Percentiles rank a stretch among this genome's conserved stretches.
Evolutionary conservation across 2,329 filamentous ascomycete genomes (phyloP).

Genomic region (Paracoccidioides brasiliensis): DNA sequence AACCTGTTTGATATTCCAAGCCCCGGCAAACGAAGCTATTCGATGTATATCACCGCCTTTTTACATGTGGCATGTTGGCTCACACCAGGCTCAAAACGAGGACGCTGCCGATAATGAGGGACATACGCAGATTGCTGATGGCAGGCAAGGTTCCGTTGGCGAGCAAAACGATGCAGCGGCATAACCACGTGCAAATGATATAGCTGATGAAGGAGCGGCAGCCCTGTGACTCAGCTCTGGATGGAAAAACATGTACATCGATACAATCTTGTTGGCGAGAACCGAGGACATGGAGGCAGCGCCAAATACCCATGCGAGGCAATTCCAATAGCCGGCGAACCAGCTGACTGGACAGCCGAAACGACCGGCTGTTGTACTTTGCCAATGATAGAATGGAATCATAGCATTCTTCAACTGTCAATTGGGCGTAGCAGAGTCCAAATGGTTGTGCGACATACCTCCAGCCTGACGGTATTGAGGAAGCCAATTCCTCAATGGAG

Average conservation of each 20-base stretch:
- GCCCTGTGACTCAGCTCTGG: slow-evolving; percentile 37
- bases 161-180: slow-evolving; percentile 41
- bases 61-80: slow-evolving; percentile 40
- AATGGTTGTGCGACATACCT: slow-evolving; percentile 17
- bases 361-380: slow-evolving; percentile 44
- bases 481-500: slow-evolving; percentile 48
- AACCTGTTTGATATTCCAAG: slow-evolving; percentile 37
- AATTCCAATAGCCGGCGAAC: slow-evolving; percentile 35
- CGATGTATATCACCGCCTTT: slow-evolving; percentile 31
- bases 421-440: neutral
- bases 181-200: slow-evolving; percentile 43
- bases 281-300: slow-evolving; percentile 47
- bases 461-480: slow-evolving; percentile 48
- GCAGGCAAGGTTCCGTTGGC: slow-evolving; percentile 40
- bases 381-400: slow-evolving; percentile 45
- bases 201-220: slow-evolving; percentile 51
- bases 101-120: slow-evolving; percentile 42
- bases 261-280: slow-evolving; percentile 45
- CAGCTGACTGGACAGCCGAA: slow-evolving; percentile 41
- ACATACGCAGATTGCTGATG: slow-evolving; percentile 44
- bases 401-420: too few species aligned
- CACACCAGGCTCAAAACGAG: slow-evolving; percentile 42
- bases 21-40: slow-evolving; percentile 43
- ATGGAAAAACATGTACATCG: slow-evolving; percentile 49
- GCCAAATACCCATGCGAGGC: slow-evolving; percentile 46